phyloP scores from a whole-genome alignment of 208 protist genomes.

The Naegleria lovaniensis region DNA sequence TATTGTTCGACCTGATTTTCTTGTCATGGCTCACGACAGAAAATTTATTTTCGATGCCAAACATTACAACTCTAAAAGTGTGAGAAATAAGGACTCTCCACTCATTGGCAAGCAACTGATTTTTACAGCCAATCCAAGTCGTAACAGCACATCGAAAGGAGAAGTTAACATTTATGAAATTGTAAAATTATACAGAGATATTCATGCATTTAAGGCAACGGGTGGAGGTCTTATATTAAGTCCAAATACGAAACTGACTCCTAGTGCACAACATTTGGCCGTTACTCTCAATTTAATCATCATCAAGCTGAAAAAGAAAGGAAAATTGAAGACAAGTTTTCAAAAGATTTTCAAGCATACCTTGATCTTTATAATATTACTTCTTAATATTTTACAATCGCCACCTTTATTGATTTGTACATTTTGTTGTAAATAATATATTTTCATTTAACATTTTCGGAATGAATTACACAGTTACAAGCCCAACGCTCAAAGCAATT shows the following conservation, averaged over 20 bases:
- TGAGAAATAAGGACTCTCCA: neutral
- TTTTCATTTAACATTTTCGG: too few relatives aligned
- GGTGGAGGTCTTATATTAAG: neutral
- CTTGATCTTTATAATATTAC: too few relatives aligned
- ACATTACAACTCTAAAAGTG: neutral
- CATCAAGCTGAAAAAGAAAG: neutral
- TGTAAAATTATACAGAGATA: conserved; percentile 10
- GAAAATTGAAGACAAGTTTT: neutral
- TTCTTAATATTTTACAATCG: too few relatives aligned
- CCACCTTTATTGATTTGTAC: too few relatives aligned
- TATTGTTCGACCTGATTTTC: neutral
- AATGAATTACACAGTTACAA: neutral
- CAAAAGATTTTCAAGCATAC: too few relatives aligned
- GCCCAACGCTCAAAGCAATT: neutral
- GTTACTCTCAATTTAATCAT: neutral
- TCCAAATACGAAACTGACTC: neutral
- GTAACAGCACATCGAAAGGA: neutral
- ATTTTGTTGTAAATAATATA: too few relatives aligned
- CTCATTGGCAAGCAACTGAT: neutral
- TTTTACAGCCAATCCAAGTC: neutral
- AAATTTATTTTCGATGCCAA: neutral
- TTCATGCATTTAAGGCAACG: neutral
- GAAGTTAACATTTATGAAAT: neutral
- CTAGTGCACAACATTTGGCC: neutral
- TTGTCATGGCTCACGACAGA: neutral